A percentile compares a stretch with the other conserved stretches of the same genome.
Conservation (phyloP, 2,329 filamentous ascomycete genomes). For the Malbranchea cinnamomea region DNA sequence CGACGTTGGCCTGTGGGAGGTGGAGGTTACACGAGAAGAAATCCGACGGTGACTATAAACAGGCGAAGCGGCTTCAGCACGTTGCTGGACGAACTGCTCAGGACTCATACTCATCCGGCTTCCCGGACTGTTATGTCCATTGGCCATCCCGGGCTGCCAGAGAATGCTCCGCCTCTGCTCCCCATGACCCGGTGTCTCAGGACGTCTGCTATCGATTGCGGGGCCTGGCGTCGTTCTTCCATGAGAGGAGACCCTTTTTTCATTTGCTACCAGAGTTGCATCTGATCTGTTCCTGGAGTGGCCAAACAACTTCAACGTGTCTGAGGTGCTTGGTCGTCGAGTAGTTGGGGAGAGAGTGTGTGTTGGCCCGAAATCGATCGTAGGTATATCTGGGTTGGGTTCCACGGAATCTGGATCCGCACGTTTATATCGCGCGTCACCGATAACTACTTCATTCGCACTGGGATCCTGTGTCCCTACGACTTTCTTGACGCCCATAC, state of each 20-base stretch:
- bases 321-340: conserved; percentile 41
- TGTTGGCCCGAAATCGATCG: conserved; percentile 76
- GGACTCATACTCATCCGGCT: conserved; percentile 54
- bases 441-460: conserved; percentile 31
- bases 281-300: conserved; percentile 21
- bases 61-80: conserved; percentile 44
- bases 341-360: conserved; percentile 47
- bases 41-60: conserved; percentile 46
- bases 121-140: conserved; percentile 31
- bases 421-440: conserved; percentile 31
- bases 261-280: conserved; percentile 16
- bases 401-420: conserved; percentile 18
- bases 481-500: conserved; percentile 67
- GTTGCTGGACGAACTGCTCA: conserved; percentile 72
- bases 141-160: conserved; percentile 60
- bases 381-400: conserved; percentile 45
- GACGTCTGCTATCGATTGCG: conserved; percentile 15
- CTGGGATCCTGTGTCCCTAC: conserved; percentile 44
- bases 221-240: conserved; percentile 6
- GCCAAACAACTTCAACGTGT: conserved; percentile 30
- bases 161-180: conserved; percentile 50
- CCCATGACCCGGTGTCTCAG: conserved; percentile 30
- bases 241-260: conserved; percentile 9
- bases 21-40: conserved; percentile 38
- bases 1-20: conserved; percentile 19